Evolutionary conservation across 441 rosid species (phyloP).

Genomic region (Eutrema salsugineum): DNA sequence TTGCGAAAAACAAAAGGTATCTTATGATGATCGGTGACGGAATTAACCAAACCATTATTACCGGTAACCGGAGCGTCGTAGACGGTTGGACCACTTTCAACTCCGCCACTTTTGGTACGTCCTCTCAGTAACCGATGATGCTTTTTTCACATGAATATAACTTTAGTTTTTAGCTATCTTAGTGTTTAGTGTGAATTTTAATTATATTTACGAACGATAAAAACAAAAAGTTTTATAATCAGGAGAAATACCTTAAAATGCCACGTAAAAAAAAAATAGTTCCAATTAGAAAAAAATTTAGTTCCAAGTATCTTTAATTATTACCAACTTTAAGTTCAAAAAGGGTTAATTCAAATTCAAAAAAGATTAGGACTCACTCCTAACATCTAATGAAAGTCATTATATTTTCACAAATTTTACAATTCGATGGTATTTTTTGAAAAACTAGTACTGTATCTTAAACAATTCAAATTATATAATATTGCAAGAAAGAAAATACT

Average conservation of each 20-base stretch:
- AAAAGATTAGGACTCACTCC: no score
- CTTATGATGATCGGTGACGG: slow-evolving; percentile 93
- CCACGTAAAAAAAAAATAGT: background rate
- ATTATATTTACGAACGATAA: background rate
- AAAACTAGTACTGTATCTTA: background rate
- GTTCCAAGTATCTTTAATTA: background rate
- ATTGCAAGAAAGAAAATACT: background rate
- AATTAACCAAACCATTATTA: slow-evolving; percentile 69
- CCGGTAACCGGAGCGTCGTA: slow-evolving; percentile 77
- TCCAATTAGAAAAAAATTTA: no score
- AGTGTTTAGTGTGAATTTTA: background rate
- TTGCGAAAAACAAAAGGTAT: slow-evolving; percentile 62
- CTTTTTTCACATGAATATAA: background rate
- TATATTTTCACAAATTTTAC: background rate
- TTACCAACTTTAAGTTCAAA: background rate
- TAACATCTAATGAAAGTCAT: background rate
- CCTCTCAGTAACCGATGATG: background rate
- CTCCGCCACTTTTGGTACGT: slow-evolving; percentile 78
- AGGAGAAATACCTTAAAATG: background rate
- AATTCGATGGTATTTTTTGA: background rate
- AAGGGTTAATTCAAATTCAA: background rate
- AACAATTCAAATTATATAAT: background rate
- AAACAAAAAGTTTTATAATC: background rate
- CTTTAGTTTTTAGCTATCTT: background rate
- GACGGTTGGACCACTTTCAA: slow-evolving; percentile 95